Conservation (phyloP, 345 rosid genomes). For the Populus pruinosa region DNA sequence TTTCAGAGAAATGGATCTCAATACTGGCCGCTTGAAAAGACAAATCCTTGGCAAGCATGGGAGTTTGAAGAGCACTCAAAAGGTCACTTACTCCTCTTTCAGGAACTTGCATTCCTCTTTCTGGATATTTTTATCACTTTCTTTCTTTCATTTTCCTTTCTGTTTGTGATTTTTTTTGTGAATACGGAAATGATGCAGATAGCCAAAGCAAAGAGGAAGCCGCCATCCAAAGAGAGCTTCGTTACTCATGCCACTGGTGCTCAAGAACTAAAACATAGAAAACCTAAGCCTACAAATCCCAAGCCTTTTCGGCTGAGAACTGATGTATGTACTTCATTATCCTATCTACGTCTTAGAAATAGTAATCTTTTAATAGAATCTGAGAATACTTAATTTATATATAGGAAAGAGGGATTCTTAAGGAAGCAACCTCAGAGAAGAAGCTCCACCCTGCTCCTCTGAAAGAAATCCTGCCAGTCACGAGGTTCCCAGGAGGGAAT, state of each 20-base stretch:
- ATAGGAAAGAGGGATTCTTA: constrained; percentile 73
- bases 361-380: not conserved
- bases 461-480: constrained; percentile 34
- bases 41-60: constrained; percentile 40
- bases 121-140: not conserved
- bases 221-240: constrained; percentile 37
- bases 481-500: constrained; percentile 27
- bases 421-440: constrained; percentile 75
- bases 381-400: constrained; percentile 9
- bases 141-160: not conserved
- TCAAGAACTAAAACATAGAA: constrained; percentile 43
- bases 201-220: constrained; percentile 28
- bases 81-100: constrained; percentile 26
- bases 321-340: constrained; percentile 49
- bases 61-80: constrained; percentile 29
- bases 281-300: constrained; percentile 82
- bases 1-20: constrained; percentile 36
- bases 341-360: not conserved
- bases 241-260: constrained; percentile 19
- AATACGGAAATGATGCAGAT: constrained; percentile 37
- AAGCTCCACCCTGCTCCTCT: constrained; percentile 38
- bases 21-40: constrained; percentile 16
- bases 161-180: constrained; percentile 19
- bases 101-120: not conserved
- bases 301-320: constrained; percentile 95